Percentiles rank a stretch among this genome's conserved stretches.
phyloP scores from a whole-genome alignment of 2,329 filamentous ascomycete genomes.

The Colletotrichum lindemuthianum region DNA sequence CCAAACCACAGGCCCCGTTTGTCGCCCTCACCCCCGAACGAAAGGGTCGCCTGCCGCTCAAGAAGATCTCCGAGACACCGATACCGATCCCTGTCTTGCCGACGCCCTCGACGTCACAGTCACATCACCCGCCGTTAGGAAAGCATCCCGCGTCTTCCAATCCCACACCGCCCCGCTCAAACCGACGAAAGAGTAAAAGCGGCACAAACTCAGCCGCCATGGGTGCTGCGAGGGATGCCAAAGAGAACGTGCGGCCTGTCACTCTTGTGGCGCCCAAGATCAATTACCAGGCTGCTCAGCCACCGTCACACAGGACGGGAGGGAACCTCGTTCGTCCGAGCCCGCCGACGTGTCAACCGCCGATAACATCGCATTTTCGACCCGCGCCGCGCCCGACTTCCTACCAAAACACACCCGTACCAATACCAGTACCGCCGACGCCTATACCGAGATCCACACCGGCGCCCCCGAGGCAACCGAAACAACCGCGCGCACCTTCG shows the following conservation, averaged over 20 bases:
- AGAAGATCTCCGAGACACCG: conserved; percentile 26
- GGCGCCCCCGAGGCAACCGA: conserved; percentile 38
- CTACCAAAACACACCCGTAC: conserved; percentile 25
- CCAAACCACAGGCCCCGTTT: conserved; percentile 34
- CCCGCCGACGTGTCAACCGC: conserved; percentile 36
- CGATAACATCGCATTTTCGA: conserved; percentile 33
- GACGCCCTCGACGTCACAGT: neutral
- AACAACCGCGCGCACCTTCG: conserved; percentile 12
- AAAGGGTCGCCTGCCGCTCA: conserved; percentile 35
- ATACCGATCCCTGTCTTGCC: conserved; percentile 15
- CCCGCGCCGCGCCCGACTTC: conserved; percentile 11
- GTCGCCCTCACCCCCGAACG: conserved; percentile 30
- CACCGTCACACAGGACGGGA: conserved; percentile 36
- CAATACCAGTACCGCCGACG: conserved; percentile 25
- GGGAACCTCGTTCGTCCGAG: conserved; percentile 35
- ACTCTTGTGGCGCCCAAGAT: conserved; percentile 53
- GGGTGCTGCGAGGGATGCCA: conserved; percentile 34
- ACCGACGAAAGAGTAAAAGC: conserved; percentile 24
- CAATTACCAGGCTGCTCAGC: conserved; percentile 51
- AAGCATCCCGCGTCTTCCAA: neutral
- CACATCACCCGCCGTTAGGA: neutral
- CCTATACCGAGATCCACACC: conserved; percentile 28
- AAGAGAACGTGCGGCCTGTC: conserved; percentile 44
- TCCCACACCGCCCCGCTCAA: conserved; percentile 10
- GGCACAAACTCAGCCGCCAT: conserved; percentile 14